Conservation (phyloP, 2,329 filamentous ascomycete genomes). For the Samsoniella hepiali region DNA sequence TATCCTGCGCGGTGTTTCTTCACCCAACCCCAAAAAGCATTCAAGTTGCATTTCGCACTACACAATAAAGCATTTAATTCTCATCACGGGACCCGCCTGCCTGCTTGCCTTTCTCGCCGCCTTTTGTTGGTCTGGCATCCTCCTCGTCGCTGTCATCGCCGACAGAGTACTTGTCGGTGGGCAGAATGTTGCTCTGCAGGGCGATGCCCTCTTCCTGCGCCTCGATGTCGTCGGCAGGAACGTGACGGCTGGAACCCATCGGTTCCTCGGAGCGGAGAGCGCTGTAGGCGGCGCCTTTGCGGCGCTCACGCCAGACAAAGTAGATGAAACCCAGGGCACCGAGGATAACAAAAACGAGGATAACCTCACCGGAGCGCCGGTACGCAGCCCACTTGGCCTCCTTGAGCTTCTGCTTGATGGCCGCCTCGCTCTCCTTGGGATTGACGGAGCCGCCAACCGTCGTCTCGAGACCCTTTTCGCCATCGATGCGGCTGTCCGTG, state of each 20-base stretch:
- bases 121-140: constrained; percentile 27
- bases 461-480: constrained; percentile 75
- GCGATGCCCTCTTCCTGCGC: constrained; percentile 23
- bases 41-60: background rate
- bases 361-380: constrained; percentile 80
- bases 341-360: constrained; percentile 75
- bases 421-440: constrained; percentile 54
- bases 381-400: constrained; percentile 88
- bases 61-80: background rate
- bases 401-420: constrained; percentile 69
- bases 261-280: constrained; percentile 43
- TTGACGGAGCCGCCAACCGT: constrained; percentile 69
- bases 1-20: background rate
- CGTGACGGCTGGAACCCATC: constrained; percentile 28
- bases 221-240: constrained; percentile 37
- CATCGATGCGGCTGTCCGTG: constrained; percentile 76
- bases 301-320: constrained; percentile 61
- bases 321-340: constrained; percentile 73
- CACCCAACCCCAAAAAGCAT: background rate
- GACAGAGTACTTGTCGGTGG: constrained; percentile 52
- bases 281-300: constrained; percentile 53
- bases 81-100: background rate
- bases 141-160: constrained; percentile 57
- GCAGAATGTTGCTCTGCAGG: constrained; percentile 28
- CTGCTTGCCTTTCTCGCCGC: constrained; percentile 17